Evolutionary conservation across 441 rosid species (phyloP).

Genomic region (Aleurites moluccanus): DNA sequence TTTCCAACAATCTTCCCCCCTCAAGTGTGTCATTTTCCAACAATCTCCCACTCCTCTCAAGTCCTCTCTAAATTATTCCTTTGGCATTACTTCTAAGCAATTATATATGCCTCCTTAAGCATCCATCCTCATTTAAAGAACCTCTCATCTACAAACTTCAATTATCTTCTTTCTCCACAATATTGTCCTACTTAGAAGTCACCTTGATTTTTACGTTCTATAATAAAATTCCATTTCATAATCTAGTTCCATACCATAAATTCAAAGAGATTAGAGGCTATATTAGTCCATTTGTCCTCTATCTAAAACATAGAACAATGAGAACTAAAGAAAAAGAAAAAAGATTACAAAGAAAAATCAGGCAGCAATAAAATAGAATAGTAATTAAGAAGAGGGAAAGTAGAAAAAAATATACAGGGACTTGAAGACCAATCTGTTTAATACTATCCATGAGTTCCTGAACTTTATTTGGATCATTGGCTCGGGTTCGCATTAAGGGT

Average conservation of each 20-base stretch:
- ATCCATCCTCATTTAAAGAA: too few relatives aligned
- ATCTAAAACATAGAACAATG: neutral
- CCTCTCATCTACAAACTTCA: too few relatives aligned
- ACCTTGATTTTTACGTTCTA: neutral
- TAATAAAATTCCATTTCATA: too few relatives aligned
- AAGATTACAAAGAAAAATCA: neutral
- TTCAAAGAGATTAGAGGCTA: neutral
- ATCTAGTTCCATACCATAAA: neutral
- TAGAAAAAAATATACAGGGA: constrained; percentile 50
- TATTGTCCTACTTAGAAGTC: too few relatives aligned
- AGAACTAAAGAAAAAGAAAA: neutral
- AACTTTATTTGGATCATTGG: constrained; percentile 81
- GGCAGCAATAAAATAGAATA: neutral
- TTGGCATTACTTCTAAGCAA: neutral
- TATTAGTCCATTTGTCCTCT: neutral
- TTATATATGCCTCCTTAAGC: too few relatives aligned
- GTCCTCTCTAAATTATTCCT: neutral
- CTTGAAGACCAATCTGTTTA: constrained; percentile 83
- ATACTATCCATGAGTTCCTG: constrained; percentile 85
- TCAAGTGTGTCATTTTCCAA: too few relatives aligned
- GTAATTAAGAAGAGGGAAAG: neutral
- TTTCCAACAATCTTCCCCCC: too few relatives aligned
- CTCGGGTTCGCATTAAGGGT: constrained; percentile 75
- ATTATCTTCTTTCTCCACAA: neutral
- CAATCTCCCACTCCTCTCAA: neutral